Conservation (phyloP, 192 early-diverging fungal genomes). For the Umbelopsis sp. region DNA sequence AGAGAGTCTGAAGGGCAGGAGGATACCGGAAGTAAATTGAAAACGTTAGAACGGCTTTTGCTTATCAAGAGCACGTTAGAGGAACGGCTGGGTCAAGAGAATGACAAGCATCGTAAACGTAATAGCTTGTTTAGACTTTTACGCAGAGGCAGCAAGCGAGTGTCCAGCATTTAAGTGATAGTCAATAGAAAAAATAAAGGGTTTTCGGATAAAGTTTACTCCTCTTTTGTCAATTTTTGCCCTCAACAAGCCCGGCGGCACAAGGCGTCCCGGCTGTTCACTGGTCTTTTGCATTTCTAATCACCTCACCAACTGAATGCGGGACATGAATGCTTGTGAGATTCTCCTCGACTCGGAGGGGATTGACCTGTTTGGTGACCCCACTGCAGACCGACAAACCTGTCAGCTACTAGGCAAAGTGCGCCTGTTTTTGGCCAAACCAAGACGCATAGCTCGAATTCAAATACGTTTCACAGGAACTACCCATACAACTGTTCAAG, state of each 20-base stretch:
- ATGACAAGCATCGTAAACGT: neutral
- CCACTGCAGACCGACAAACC: neutral
- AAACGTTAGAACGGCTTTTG: neutral
- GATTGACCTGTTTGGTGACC: slow-evolving; percentile 12
- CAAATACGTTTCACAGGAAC: neutral
- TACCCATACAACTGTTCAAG: neutral
- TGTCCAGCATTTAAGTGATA: neutral
- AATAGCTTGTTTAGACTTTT: slow-evolving; percentile 5
- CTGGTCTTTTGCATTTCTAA: neutral
- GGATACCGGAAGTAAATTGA: neutral
- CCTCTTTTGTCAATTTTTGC: neutral
- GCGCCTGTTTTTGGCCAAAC: slow-evolving; percentile 8
- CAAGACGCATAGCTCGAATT: slow-evolving; percentile 2
- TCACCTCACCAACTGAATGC: neutral
- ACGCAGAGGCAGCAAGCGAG: neutral
- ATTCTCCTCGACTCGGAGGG: slow-evolving; percentile 9
- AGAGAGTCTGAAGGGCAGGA: neutral
- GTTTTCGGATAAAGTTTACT: slow-evolving; percentile 2
- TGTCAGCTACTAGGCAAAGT: neutral
- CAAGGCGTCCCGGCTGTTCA: too few species aligned
- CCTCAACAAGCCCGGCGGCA: too few species aligned
- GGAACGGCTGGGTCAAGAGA: neutral
- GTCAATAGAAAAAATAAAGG: neutral
- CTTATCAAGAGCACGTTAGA: slow-evolving; percentile 1
- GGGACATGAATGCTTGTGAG: slow-evolving; percentile 14